A percentile compares a stretch with the other conserved stretches of the same genome.
These are phyloP conservation scores for Geosmithia morbida DNA, from an alignment of 2,329 filamentous ascomycete species.

Conservation along the genomic window DNA sequence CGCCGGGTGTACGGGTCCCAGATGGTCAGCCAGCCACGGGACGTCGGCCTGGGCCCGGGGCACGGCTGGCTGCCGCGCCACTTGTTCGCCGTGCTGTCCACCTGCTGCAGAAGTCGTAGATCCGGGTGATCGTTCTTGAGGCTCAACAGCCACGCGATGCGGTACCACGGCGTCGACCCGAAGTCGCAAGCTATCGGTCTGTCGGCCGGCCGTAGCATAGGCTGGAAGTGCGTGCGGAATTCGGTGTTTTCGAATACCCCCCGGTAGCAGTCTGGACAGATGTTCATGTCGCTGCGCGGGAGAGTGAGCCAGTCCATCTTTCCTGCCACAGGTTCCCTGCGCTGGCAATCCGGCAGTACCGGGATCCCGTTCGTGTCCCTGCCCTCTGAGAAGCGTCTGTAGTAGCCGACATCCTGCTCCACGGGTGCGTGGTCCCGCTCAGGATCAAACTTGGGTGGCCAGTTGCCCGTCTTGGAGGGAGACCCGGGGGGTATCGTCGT, in stretches of 20 bases:
- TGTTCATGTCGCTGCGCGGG: constrained; percentile 55
- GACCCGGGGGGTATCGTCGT: neutral
- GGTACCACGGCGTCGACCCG: constrained; percentile 63
- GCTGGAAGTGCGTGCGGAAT: constrained; percentile 50
- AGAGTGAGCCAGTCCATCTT: constrained; percentile 73
- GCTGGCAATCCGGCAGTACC: constrained; percentile 53
- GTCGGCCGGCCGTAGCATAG: constrained; percentile 40
- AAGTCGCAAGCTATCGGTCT: constrained; percentile 61
- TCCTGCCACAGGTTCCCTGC: constrained; percentile 45
- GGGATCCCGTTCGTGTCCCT: constrained; percentile 13
- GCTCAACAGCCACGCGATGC: constrained; percentile 71
- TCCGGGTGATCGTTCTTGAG: constrained; percentile 54
- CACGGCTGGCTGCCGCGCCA: constrained; percentile 36
- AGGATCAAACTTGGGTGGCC: constrained; percentile 33
- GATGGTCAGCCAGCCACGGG: constrained; percentile 63
- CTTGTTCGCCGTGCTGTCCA: constrained; percentile 42
- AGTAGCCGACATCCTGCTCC: constrained; percentile 25
- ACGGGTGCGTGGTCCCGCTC: constrained; percentile 9
- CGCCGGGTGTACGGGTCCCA: constrained; percentile 50
- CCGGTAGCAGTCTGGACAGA: constrained; percentile 70
- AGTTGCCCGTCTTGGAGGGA: constrained; percentile 10
- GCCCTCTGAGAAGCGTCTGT: constrained; percentile 37
- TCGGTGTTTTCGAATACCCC: constrained; percentile 53
- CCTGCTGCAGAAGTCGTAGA: constrained; percentile 52
- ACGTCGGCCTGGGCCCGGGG: constrained; percentile 36